phyloP scores from a whole-genome alignment of 176 grass and related monocot genomes.

The Aegilops bicornis region DNA sequence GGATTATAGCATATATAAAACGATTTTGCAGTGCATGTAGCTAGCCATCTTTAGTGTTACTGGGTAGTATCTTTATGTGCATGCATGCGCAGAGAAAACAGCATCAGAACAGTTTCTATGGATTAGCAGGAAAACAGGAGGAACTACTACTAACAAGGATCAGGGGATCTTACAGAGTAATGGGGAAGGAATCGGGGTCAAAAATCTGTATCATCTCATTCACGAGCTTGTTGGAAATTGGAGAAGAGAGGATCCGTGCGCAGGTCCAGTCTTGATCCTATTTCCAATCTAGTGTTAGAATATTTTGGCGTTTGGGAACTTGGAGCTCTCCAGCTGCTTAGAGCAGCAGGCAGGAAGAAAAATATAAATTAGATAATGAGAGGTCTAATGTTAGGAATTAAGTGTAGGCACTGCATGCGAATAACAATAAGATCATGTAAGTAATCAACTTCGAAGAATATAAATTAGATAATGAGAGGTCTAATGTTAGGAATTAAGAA shows the following conservation, averaged over 20 bases:
- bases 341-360: background rate
- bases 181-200: slow-evolving; percentile 12
- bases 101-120: slow-evolving; percentile 13
- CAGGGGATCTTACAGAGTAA: slow-evolving; percentile 5
- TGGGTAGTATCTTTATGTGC: slow-evolving; percentile 29
- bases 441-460: background rate
- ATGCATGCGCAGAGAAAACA: slow-evolving; percentile 7
- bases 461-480: background rate
- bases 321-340: slow-evolving; percentile 31
- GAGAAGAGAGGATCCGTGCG: slow-evolving; percentile 19
- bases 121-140: slow-evolving; percentile 5
- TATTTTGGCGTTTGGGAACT: slow-evolving; percentile 47
- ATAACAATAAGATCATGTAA: background rate
- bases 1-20: background rate
- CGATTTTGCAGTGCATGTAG: background rate
- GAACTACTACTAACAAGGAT: background rate
- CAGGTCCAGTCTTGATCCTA: slow-evolving; percentile 43
- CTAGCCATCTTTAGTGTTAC: background rate
- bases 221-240: slow-evolving; percentile 40
- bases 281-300: slow-evolving; percentile 20
- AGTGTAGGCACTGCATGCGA: background rate
- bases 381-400: too few relatives aligned
- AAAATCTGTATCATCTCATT: slow-evolving; percentile 25
- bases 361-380: background rate
- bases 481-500: background rate